Evolutionary conservation across 345 rosid genomes (phyloP).

Genomic region (Acer negundo): DNA sequence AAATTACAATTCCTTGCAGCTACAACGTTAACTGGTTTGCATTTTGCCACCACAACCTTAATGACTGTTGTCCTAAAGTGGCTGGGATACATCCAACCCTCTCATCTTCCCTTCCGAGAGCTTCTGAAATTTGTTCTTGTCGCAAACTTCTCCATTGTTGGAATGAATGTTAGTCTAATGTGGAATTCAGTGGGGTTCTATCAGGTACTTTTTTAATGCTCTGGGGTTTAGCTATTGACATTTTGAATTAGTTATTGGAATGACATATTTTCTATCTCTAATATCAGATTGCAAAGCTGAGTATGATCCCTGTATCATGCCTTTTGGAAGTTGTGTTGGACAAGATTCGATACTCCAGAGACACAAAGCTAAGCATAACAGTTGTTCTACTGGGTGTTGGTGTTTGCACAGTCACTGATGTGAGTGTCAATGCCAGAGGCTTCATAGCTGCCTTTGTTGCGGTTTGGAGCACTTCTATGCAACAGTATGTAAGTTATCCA

Average conservation of each 20-base stretch:
- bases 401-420: slow-evolving; percentile 95
- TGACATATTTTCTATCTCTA: slow-evolving; percentile 23
- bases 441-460: slow-evolving; percentile 87
- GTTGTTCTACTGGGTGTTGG: slow-evolving; percentile 94
- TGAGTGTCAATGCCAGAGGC: slow-evolving; percentile 86
- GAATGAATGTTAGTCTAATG: slow-evolving; percentile 98
- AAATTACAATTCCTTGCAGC: slow-evolving; percentile 52
- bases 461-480: slow-evolving; percentile 96
- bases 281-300: slow-evolving; percentile 87
- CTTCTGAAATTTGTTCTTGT: slow-evolving; percentile 78
- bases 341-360: slow-evolving; percentile 89
- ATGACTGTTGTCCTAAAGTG: slow-evolving; percentile 74
- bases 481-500: slow-evolving; percentile 78
- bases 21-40: slow-evolving; percentile 92
- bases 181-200: slow-evolving; percentile 99
- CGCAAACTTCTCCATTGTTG: slow-evolving; percentile 95
- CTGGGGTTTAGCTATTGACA: neutral
- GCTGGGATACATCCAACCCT: slow-evolving; percentile 91
- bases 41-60: slow-evolving; percentile 85
- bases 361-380: slow-evolving; percentile 88
- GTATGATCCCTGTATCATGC: slow-evolving; percentile 97
- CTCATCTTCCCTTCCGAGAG: slow-evolving; percentile 82
- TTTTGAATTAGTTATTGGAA: neutral
- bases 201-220: slow-evolving; percentile 54
- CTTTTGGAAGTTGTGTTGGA: slow-evolving; percentile 90